These are phyloP conservation scores for Alternaria ethzedia DNA, from an alignment of 2,329 filamentous ascomycete genomes.

Conservation along the genomic window DNA sequence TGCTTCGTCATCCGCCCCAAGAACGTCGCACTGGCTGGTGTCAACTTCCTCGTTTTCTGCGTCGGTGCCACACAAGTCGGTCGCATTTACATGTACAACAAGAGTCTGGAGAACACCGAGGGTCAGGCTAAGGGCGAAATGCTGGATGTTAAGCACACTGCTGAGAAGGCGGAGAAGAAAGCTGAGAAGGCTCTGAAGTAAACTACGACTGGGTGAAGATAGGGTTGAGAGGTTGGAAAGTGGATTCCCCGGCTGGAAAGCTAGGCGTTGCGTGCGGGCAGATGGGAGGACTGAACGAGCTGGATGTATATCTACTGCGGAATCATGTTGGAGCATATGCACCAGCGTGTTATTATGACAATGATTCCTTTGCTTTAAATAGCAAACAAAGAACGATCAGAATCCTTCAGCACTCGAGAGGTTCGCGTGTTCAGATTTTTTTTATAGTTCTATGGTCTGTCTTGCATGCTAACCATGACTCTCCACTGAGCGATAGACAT, in stretches of 20 bases:
- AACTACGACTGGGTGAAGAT: not conserved
- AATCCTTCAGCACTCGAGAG: not conserved
- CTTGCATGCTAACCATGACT: not conserved
- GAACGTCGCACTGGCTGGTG: constrained; percentile 90
- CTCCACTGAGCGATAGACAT: not conserved
- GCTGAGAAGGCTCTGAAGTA: constrained; percentile 17
- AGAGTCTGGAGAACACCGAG: constrained; percentile 61
- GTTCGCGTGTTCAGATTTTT: not conserved
- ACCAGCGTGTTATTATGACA: not conserved
- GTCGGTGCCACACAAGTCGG: constrained; percentile 83
- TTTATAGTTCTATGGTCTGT: not conserved
- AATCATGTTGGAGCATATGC: not conserved
- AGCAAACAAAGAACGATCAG: not conserved
- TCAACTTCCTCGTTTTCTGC: constrained; percentile 96
- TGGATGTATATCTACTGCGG: not conserved
- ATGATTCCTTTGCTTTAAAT: not conserved
- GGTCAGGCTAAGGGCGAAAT: constrained; percentile 49
- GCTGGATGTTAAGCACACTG: constrained; percentile 40
- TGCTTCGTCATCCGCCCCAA: constrained; percentile 95
- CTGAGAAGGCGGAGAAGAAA: constrained; percentile 36
- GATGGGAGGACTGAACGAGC: not conserved
- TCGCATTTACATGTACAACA: constrained; percentile 74
- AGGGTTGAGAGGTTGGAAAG: not conserved
- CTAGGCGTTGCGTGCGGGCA: not conserved
- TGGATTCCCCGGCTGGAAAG: not conserved